Base-by-base conservation (phyloP, 768 basidiomycete species). In the Mycena vitilis region DNA sequence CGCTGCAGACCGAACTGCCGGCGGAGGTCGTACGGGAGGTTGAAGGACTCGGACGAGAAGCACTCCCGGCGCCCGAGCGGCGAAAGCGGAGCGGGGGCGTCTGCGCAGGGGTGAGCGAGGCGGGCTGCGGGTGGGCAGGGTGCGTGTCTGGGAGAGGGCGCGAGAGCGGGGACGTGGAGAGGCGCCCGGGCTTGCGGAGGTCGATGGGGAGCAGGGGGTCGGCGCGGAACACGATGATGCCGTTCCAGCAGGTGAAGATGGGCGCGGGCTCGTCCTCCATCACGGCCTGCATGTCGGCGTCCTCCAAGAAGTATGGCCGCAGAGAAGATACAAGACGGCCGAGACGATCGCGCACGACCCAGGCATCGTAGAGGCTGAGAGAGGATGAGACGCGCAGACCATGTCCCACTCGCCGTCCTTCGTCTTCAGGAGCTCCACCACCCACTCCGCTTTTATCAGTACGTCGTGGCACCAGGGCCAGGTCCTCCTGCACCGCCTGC, bases 231-330 rank as follows among this genome's bases (percentile, higher is more conserved):
- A 79, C 80, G 55, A 77, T 76, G 69, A 84, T 81, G 38, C 84
- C 84, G 57, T 85, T 85, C 84, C 84, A 85, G 73, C 84, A 85
- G 0, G 81, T 67, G 63, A 83, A 81, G 8, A 84, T 83, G 12
- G 84, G 83, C 2, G 78, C 83, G 13, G 84, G 82, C 16, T 79
- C 77, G 42, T 81, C 83, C 13, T 60, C 69, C 57, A 77, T 73
- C 71, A 84, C 77, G 4, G 80, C 79, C 48, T 75, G 71, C 67
- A 77, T 75, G 57, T 72, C 80, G 12, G 76, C 78, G 9, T 76
- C 70, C 48, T 85, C 82, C 47, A 84, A 76, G 66, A 84, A 80
- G 66, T 82, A 84, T 0, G 84, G 84, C 83, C 84, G 79, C 48
- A 73, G 69, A 34, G 71, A 67, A 12, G 79, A 75, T 2, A 72